Evolutionary conservation across 2,329 filamentous ascomycete genomes (phyloP).

Genomic region (Colletotrichum endophyticum): DNA sequence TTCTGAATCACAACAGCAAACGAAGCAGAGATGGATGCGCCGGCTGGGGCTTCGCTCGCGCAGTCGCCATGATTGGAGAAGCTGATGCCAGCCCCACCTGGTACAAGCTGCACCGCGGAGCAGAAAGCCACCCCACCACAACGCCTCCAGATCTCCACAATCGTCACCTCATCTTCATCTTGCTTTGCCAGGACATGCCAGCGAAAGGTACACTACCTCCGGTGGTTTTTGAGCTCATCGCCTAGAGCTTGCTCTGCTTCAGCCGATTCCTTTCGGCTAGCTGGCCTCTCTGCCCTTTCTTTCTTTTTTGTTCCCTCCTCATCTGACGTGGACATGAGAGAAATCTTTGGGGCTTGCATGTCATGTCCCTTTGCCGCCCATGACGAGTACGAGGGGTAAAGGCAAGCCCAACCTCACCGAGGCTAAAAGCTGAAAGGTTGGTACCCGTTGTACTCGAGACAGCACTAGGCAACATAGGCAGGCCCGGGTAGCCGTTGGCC

Average conservation of each 20-base stretch:
- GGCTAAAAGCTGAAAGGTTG: constrained; percentile 20
- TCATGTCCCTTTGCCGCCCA: neutral
- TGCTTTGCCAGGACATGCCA: constrained; percentile 15
- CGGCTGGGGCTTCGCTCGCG: neutral
- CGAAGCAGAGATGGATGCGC: neutral
- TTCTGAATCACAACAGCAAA: constrained; percentile 11
- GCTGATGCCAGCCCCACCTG: constrained; percentile 1
- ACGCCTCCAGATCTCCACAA: constrained; percentile 18
- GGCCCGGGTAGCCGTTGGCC: constrained; percentile 19
- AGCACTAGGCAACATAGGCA: constrained; percentile 11
- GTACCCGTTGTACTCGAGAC: constrained; percentile 19
- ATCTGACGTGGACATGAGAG: constrained; percentile 1
- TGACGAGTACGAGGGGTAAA: neutral
- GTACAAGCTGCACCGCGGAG: neutral
- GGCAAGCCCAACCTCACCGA: constrained; percentile 2
- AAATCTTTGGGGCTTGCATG: neutral
- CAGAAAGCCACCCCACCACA: constrained; percentile 4
- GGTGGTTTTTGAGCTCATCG: constrained; percentile 1
- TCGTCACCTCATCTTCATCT: constrained; percentile 22
- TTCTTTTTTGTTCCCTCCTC: neutral
- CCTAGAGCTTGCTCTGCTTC: neutral
- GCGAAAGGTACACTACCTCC: neutral
- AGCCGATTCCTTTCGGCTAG: neutral
- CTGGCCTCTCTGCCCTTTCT: neutral
- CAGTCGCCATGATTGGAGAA: constrained; percentile 10